Conservation (phyloP, 768 basidiomycete species). For the Neoboletus brunneissimus region DNA sequence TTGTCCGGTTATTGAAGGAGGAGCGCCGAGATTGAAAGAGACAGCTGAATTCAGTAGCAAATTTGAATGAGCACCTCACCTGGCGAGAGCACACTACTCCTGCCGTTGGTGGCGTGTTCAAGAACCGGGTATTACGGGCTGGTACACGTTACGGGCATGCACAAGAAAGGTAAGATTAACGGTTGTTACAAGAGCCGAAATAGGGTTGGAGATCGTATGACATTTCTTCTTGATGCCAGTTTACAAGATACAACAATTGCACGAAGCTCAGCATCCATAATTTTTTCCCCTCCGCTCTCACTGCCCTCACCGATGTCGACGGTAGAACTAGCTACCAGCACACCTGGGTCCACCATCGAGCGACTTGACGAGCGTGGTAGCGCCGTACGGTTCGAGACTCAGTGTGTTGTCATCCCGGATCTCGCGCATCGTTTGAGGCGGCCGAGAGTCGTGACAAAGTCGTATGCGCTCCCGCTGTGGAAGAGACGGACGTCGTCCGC, state of each 20-base stretch:
- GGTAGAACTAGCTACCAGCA: not conserved
- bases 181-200: constrained; percentile 12
- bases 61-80: no score
- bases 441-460: constrained; percentile 57
- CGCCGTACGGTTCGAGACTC: constrained; percentile 65
- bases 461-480: constrained; percentile 70
- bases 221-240: constrained; percentile 3
- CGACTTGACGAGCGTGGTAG: constrained; percentile 24
- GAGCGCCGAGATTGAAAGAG: not conserved
- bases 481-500: constrained; percentile 35
- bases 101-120: not conserved
- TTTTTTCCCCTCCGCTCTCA: not conserved
- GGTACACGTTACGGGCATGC: not conserved
- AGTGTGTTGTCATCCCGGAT: constrained; percentile 77
- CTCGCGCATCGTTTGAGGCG: constrained; percentile 38
- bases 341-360: not conserved
- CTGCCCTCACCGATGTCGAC: constrained; percentile 14
- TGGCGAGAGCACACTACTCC: no score
- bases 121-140: not conserved
- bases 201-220: constrained; percentile 19
- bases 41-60: not conserved
- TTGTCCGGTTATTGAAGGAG: no score
- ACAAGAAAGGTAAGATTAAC: constrained; percentile 14
- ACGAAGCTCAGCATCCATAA: not conserved
- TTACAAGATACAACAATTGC: not conserved